These are phyloP conservation scores for Taiozyma sp. DNA, from an alignment of 1,139 yeast species.

Conservation along the genomic window DNA sequence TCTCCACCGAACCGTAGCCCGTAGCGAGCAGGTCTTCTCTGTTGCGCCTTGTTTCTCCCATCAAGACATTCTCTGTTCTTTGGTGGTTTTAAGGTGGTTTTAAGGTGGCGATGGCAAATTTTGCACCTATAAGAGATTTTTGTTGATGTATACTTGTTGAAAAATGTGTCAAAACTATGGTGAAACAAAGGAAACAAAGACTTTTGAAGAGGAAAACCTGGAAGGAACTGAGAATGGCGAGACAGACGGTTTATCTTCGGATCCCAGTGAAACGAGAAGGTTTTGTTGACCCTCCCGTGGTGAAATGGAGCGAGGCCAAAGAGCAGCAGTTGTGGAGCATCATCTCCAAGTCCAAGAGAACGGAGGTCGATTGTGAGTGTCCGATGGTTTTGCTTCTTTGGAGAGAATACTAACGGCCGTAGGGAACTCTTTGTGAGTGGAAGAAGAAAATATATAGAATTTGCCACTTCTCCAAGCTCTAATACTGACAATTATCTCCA, in stretches of 20 bases:
- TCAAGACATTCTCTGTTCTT: not conserved
- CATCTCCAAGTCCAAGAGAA: conserved; percentile 21
- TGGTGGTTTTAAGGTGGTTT: not conserved
- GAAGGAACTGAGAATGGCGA: not conserved
- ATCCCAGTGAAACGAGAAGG: conserved; percentile 22
- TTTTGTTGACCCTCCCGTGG: conserved; percentile 20
- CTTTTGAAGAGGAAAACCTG: not conserved
- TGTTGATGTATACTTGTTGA: not conserved
- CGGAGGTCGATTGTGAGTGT: conserved; percentile 19
- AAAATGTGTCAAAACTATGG: not conserved
- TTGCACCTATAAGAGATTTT: not conserved
- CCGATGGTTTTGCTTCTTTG: not conserved
- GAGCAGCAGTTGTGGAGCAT: conserved; percentile 22
- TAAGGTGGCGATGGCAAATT: not conserved
- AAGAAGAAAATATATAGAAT: too few species aligned
- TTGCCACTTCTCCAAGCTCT: too few species aligned
- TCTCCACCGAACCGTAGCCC: conserved; percentile 1
- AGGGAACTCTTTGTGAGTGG: not conserved
- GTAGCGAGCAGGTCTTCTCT: conserved; percentile 7
- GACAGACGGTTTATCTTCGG: conserved; percentile 19
- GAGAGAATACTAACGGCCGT: not conserved
- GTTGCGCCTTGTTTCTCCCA: not conserved
- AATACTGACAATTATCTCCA: conserved; percentile 5
- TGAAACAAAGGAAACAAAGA: too few species aligned
- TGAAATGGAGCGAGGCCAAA: conserved; percentile 20